phyloP scores from a whole-genome alignment of 2,329 filamentous ascomycete genomes.

The Rhinocladiella mackenziei region DNA sequence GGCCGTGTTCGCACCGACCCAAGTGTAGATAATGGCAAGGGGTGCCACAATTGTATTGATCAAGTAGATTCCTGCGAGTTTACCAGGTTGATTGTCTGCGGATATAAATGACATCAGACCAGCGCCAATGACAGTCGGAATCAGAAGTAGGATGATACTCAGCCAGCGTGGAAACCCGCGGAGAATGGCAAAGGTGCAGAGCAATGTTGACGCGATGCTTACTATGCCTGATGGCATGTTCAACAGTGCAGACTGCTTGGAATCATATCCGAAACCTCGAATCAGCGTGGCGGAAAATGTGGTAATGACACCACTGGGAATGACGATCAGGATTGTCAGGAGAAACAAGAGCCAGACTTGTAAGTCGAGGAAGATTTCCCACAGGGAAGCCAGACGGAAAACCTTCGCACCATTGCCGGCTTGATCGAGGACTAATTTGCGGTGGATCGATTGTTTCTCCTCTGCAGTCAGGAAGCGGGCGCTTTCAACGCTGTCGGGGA shows the following conservation, averaged over 20 bases:
- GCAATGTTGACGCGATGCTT: conserved; percentile 26
- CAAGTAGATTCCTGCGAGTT: conserved; percentile 46
- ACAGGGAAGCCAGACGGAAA: conserved; percentile 32
- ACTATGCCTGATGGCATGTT: conserved; percentile 34
- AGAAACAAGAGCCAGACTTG: conserved; percentile 43
- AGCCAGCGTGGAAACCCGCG: conserved; percentile 34
- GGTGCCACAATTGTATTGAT: conserved; percentile 43
- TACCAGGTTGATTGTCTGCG: conserved; percentile 38
- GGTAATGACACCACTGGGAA: conserved; percentile 39
- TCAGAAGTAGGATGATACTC: conserved; percentile 32
- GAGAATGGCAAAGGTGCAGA: too few species aligned
- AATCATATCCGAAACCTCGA: conserved; percentile 37
- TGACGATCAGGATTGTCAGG: conserved; percentile 33
- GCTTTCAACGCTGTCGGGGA: conserved; percentile 43
- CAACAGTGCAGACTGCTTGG: conserved; percentile 36
- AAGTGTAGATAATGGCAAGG: conserved; percentile 43
- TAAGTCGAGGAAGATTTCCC: conserved; percentile 32
- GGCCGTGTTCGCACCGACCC: conserved; percentile 46
- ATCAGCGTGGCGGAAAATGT: conserved; percentile 41
- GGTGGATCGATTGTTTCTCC: conserved; percentile 38
- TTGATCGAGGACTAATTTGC: conserved; percentile 45
- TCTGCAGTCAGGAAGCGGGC: conserved; percentile 35
- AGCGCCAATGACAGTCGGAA: conserved; percentile 47
- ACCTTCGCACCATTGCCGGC: conserved; percentile 50
- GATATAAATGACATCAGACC: conserved; percentile 36